Evolutionary conservation across 768 basidiomycete genomes (phyloP).

Genomic region (Porpolomopsis calyptriformis): DNA sequence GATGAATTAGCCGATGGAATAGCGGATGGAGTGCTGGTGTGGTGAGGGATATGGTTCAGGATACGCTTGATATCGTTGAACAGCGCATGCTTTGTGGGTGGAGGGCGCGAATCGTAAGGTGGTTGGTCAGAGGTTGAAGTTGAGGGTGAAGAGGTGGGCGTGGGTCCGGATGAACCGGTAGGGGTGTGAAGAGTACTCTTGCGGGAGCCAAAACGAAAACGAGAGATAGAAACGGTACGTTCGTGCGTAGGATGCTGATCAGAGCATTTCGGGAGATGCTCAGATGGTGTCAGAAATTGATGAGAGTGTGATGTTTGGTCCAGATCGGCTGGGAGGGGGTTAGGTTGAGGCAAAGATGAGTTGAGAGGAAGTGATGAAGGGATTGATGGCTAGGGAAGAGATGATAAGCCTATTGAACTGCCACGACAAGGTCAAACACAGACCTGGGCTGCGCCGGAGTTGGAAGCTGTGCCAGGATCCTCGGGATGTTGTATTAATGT

Average conservation of each 20-base stretch:
- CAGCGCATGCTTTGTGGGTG: slow-evolving; percentile 34
- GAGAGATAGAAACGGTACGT: not conserved
- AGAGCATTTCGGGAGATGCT: not conserved
- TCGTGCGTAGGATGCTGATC: not conserved
- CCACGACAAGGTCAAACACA: not conserved
- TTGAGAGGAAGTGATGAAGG: not conserved
- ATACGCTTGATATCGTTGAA: slow-evolving; percentile 39
- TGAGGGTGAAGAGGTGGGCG: not conserved
- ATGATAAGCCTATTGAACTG: not conserved
- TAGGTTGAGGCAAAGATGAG: not conserved
- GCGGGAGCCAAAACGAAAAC: not conserved
- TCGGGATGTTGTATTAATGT: too few species aligned
- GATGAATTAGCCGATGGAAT: not conserved
- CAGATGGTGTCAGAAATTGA: too few species aligned
- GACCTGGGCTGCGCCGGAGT: not conserved
- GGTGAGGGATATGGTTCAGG: slow-evolving; percentile 65
- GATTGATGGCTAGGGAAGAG: not conserved
- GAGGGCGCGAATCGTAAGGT: not conserved
- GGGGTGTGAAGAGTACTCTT: too few species aligned
- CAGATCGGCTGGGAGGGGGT: not conserved
- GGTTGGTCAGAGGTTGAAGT: not conserved
- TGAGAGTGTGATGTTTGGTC: not conserved
- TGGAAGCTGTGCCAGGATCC: not conserved
- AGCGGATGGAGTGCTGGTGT: not conserved
- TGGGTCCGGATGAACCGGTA: not conserved